These are phyloP conservation scores for Paramecium caudatum DNA, from an alignment of 73 alveolate genomes.

Conservation along the genomic window DNA sequence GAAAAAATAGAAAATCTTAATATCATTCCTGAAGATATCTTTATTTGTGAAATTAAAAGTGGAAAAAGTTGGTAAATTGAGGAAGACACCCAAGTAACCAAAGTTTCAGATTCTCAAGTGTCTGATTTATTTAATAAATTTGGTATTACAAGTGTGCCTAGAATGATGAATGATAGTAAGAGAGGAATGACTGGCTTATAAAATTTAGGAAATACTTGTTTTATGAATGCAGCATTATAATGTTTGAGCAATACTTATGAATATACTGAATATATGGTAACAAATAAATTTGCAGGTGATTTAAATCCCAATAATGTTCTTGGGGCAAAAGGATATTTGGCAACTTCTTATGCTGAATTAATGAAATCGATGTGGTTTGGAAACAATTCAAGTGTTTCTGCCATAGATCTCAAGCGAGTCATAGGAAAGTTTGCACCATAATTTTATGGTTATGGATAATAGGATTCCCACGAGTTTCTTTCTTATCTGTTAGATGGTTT, in stretches of 20 bases:
- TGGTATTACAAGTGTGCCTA: conserved; percentile 40
- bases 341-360: conserved; percentile 84
- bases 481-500: conserved; percentile 85
- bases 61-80: conserved; percentile 13
- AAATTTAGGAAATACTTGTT: conserved; percentile 91
- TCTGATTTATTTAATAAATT: conserved; percentile 26
- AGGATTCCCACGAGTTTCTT: conserved; percentile 92
- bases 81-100: not conserved
- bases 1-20: not conserved
- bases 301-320: conserved; percentile 67
- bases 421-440: conserved; percentile 82
- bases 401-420: conserved; percentile 83
- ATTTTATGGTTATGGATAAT: conserved; percentile 82
- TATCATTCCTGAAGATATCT: not conserved
- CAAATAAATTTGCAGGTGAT: conserved; percentile 48
- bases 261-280: conserved; percentile 80
- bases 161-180: conserved; percentile 6
- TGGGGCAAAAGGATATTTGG: conserved; percentile 83
- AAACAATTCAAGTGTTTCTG: conserved; percentile 80
- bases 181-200: conserved; percentile 87
- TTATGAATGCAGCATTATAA: conserved; percentile 86
- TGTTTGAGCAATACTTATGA: conserved; percentile 87
- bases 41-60: conserved; percentile 34
- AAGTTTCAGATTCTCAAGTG: conserved; percentile 12
- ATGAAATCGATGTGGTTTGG: conserved; percentile 92